Evolutionary conservation across 2,329 filamentous ascomycete genomes (phyloP).

Genomic region (Gaeumannomyces tritici): DNA sequence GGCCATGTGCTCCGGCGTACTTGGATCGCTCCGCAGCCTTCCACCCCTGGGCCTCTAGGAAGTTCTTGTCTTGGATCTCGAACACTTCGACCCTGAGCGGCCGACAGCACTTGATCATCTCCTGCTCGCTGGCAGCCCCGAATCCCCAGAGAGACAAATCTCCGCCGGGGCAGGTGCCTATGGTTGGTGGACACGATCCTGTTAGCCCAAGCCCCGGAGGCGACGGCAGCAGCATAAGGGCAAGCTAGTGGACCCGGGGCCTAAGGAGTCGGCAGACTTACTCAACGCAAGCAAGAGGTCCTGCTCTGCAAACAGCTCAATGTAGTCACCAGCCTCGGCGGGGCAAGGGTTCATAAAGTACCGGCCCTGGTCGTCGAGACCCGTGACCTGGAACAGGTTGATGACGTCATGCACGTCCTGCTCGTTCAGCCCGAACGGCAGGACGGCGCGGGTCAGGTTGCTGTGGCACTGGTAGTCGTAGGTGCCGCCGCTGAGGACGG

Average conservation of each 20-base stretch:
- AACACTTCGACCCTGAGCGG: conserved; percentile 69
- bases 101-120: conserved; percentile 61
- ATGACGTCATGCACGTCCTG: conserved; percentile 75
- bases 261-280: conserved; percentile 15
- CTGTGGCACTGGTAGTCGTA: conserved; percentile 83
- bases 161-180: conserved; percentile 67
- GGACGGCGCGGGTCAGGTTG: conserved; percentile 65
- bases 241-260: too few species aligned
- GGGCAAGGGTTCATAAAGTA: conserved; percentile 67
- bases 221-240: conserved; percentile 12
- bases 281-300: conserved; percentile 55
- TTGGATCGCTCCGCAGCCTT: neutral
- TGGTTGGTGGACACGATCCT: neutral
- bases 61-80: conserved; percentile 38
- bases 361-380: conserved; percentile 58
- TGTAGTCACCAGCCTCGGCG: conserved; percentile 42
- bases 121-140: conserved; percentile 55
- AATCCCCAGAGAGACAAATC: conserved; percentile 79
- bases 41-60: neutral
- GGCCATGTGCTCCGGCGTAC: conserved; percentile 1
- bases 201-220: neutral
- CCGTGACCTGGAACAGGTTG: conserved; percentile 80
- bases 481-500: conserved; percentile 56
- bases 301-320: conserved; percentile 74
- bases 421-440: conserved; percentile 60